Base-by-base conservation (phyloP, 169 alveolate genomes). In the Cryptosporidium sp. region DNA sequence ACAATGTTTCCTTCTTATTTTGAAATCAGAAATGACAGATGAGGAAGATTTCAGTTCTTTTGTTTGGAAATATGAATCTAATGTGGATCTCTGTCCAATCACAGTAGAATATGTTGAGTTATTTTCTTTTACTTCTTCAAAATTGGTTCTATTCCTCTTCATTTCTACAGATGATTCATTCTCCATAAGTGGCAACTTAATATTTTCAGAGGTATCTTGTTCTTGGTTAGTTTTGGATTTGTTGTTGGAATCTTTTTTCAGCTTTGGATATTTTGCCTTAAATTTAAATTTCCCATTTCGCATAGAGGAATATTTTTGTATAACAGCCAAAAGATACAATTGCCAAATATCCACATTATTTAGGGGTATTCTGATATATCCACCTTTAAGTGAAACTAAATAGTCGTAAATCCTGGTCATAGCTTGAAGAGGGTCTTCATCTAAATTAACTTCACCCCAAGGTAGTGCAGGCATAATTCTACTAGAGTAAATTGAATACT, bases 341-440 rank as follows among this genome's bases (percentile, higher is more conserved):
- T 80, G 80, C 89, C 89, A 80, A 18, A 80, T 62, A 80, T 80
- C 89, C 16, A 80, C 75, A 62, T 62, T 80, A 61, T 26, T 60
- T 62, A 80, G 33, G 4, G 89, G 67, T 26, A 80, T 45, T 10
- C 62, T 80, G 23, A 80, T 45, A 37, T 45, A 42, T 18, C 80
- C 75, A 9, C 89, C 89, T 9, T 44, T 44, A 33, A 80, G 52
- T 42, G 89, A 80, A 6, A 65, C 33, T 3, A 80, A 23, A 67
- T 80, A 80, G 18, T 80, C 67, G 5, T 80, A 44, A 29, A 80
- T 80, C 37, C 39, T 60, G 39, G 33, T 45, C 42, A 80, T 67
- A 9, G 56, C 73, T 61, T 42, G 39, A 23, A 80, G 42, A 26
- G 89, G 89, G n/a, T 80, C 89, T 29, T 61, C 52, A 7, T 39